Percentiles rank a stretch among this genome's conserved stretches.
Conservation (phyloP, 441 rosid genomes). For the Melastoma candidum region DNA sequence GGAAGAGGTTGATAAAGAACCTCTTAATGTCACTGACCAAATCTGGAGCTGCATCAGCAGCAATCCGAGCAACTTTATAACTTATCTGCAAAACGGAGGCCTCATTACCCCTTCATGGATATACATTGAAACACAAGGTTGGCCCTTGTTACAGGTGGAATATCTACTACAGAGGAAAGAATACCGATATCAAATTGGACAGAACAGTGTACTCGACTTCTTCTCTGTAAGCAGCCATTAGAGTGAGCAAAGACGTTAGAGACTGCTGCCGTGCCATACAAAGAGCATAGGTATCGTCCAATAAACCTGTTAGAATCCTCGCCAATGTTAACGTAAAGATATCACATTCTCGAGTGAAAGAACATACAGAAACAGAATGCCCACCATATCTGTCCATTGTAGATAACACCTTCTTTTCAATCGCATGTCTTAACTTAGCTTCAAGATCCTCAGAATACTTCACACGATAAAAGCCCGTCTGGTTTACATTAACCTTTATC, state of each 20-base stretch:
- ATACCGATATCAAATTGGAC: conserved; percentile 73
- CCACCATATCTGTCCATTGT: conserved; percentile 84
- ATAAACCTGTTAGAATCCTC: conserved; percentile 47
- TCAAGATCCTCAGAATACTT: conserved; percentile 79
- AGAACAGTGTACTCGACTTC: conserved; percentile 77
- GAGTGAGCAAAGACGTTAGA: conserved; percentile 65
- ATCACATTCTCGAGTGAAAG: conserved; percentile 8
- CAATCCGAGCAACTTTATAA: conserved; percentile 57
- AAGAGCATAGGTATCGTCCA: conserved; percentile 91
- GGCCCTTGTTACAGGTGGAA: too few relatives aligned
- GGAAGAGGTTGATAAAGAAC: conserved; percentile 53
- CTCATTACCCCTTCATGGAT: conserved; percentile 11
- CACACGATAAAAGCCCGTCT: conserved; percentile 86
- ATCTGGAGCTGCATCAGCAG: conserved; percentile 63
- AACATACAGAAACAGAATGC: conserved; percentile 6
- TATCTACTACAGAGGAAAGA: conserved; percentile 8
- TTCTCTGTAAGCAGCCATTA: conserved; percentile 68
- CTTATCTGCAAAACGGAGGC: conserved; percentile 46
- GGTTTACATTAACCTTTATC: conserved; percentile 77
- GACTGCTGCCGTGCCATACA: conserved; percentile 86
- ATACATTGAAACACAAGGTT: too few relatives aligned
- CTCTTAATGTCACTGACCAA: conserved; percentile 42
- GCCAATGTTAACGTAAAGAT: conserved; percentile 9
- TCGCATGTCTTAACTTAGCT: conserved; percentile 59
- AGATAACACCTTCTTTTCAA: conserved; percentile 52